A percentile compares a stretch with the other conserved stretches of the same genome.
These are phyloP conservation scores for Lasiodiplodia sp. DNA, from an alignment of 2,329 filamentous ascomycete species.

Conservation along the genomic window DNA sequence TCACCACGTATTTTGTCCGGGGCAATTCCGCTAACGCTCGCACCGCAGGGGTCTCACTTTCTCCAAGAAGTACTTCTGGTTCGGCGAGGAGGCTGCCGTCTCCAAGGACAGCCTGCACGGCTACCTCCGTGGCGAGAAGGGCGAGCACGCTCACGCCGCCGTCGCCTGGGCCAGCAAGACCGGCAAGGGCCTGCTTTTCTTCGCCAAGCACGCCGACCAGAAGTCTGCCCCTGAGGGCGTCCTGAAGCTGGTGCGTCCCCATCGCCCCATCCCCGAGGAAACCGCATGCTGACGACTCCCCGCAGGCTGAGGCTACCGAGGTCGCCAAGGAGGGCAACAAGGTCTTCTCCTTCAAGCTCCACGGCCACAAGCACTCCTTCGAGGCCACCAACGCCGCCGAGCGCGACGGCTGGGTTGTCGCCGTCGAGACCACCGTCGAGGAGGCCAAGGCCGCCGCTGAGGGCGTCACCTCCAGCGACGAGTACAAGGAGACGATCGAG, in stretches of 20 bases:
- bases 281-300: slow-evolving; percentile 42
- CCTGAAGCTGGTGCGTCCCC: slow-evolving; percentile 77
- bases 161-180: slow-evolving; percentile 92
- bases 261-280: slow-evolving; percentile 1
- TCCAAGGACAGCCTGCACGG: slow-evolving; percentile 75
- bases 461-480: slow-evolving; percentile 77
- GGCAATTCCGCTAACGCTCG: slow-evolving; percentile 26
- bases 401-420: slow-evolving; percentile 90
- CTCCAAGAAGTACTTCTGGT: slow-evolving; percentile 87
- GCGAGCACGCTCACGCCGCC: slow-evolving; percentile 76
- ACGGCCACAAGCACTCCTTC: slow-evolving; percentile 92
- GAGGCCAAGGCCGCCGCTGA: slow-evolving; percentile 85
- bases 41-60: slow-evolving; percentile 78
- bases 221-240: slow-evolving; percentile 82
- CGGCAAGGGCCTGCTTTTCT: slow-evolving; percentile 93
- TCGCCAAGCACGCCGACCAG: slow-evolving; percentile 82
- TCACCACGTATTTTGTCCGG: background rate
- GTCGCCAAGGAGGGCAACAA: slow-evolving; percentile 75
- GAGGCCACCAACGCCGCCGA: slow-evolving; percentile 78
- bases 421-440: slow-evolving; percentile 80
- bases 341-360: slow-evolving; percentile 86
- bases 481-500: slow-evolving; percentile 86
- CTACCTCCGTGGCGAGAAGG: slow-evolving; percentile 91
- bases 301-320: slow-evolving; percentile 71
- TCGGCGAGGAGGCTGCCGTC: slow-evolving; percentile 67